These are phyloP conservation scores for Stereum hirsutum DNA, from an alignment of 1,284 basidiomycete genomes.

Conservation along the genomic window DNA sequence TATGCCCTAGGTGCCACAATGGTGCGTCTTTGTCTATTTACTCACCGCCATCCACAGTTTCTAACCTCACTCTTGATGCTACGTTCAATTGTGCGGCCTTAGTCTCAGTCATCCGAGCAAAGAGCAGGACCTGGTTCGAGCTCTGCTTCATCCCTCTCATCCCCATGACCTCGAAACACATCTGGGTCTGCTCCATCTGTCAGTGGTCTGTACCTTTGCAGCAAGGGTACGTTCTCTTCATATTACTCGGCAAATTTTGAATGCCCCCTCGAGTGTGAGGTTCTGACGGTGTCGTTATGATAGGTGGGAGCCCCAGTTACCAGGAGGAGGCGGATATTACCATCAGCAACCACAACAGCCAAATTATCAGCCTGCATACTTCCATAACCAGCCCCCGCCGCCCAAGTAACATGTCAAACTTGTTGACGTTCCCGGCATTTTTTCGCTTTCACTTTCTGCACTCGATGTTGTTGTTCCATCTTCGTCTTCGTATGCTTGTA, in stretches of 20 bases:
- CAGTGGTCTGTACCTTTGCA: constrained; percentile 37
- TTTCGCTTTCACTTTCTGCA: background rate
- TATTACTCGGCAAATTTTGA: background rate
- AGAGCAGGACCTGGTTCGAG: constrained; percentile 43
- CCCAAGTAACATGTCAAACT: background rate
- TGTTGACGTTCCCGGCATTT: background rate
- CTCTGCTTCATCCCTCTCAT: constrained; percentile 41
- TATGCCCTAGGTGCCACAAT: constrained; percentile 43
- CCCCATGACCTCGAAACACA: constrained; percentile 31
- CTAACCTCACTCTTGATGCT: background rate
- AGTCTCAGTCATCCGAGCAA: constrained; percentile 38
- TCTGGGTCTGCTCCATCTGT: constrained; percentile 47
- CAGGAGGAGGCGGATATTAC: constrained; percentile 6
- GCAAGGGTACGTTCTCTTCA: constrained; percentile 25
- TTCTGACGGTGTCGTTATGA: background rate
- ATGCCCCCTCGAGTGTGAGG: background rate
- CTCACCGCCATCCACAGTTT: too few relatives aligned
- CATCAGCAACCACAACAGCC: constrained; percentile 16
- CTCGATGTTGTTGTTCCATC: too few relatives aligned
- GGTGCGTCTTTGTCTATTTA: constrained; percentile 18
- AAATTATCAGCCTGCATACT: constrained; percentile 12
- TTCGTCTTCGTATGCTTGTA: background rate
- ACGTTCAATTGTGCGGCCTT: background rate
- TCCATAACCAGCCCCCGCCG: constrained; percentile 1
- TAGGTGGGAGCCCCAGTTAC: constrained; percentile 36